Conservation (phyloP, 371 early-diverging fungal genomes). For the Entomophthora muscae region DNA sequence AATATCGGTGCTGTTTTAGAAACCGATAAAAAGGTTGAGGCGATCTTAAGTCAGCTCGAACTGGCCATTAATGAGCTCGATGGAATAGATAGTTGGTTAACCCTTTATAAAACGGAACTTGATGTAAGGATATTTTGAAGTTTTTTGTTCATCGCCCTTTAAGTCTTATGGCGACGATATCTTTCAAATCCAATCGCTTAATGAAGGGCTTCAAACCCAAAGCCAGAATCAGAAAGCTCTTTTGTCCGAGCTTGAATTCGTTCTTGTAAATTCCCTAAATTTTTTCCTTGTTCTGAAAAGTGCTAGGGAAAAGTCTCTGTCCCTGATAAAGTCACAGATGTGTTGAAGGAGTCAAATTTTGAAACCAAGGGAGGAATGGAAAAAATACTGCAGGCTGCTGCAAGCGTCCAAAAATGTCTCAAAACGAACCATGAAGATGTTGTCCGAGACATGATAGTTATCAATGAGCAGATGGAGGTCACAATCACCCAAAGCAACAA, state of each 20-base stretch:
- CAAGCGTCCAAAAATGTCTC: slow-evolving; percentile 57
- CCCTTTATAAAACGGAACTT: slow-evolving; percentile 66
- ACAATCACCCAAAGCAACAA: slow-evolving; percentile 56
- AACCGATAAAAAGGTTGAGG: slow-evolving; percentile 68
- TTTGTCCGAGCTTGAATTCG: slow-evolving; percentile 57
- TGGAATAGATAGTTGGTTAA: slow-evolving; percentile 68
- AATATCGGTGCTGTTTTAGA: slow-evolving; percentile 87
- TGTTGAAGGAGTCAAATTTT: slow-evolving; percentile 64
- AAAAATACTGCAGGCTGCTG: slow-evolving; percentile 60
- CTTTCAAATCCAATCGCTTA: slow-evolving; percentile 80
- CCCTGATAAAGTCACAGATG: slow-evolving; percentile 44
- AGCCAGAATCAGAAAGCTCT: slow-evolving; percentile 69
- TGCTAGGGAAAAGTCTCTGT: slow-evolving; percentile 28
- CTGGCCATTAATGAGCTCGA: slow-evolving; percentile 57
- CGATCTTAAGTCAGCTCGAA: slow-evolving; percentile 64
- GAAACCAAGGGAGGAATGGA: slow-evolving; percentile 57
- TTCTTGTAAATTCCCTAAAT: slow-evolving; percentile 30
- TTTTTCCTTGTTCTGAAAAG: background rate
- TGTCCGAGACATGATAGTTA: slow-evolving; percentile 35
- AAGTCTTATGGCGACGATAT: slow-evolving; percentile 89
- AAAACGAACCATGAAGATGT: slow-evolving; percentile 50
- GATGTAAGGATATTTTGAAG: slow-evolving; percentile 31
- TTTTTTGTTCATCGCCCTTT: background rate
- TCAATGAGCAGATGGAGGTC: slow-evolving; percentile 58
- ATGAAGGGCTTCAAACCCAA: slow-evolving; percentile 74